Evolutionary conservation across 345 rosid species (phyloP).

Genomic region (Melastoma malabathricum): DNA sequence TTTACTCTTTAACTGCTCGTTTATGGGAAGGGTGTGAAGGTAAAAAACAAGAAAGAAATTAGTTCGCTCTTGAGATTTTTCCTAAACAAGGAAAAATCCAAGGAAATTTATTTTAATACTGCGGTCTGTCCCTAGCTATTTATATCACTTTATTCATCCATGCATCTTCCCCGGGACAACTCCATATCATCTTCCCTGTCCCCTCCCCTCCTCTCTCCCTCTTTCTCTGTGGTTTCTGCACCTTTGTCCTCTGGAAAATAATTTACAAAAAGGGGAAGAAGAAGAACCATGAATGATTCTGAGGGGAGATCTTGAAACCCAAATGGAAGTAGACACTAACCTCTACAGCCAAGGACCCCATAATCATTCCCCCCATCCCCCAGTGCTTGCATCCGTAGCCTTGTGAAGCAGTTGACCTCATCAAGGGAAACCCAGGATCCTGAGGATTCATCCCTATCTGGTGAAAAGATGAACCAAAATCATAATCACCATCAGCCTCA

Average conservation of each 20-base stretch:
- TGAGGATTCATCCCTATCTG: slow-evolving; percentile 22
- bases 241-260: slow-evolving; percentile 25
- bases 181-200: slow-evolving; percentile 7
- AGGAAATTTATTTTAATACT: slow-evolving; percentile 25
- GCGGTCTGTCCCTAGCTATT: slow-evolving; percentile 29
- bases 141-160: slow-evolving; percentile 32
- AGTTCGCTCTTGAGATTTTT: slow-evolving; percentile 5
- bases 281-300: slow-evolving; percentile 9
- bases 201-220: not conserved
- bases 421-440: slow-evolving; percentile 40
- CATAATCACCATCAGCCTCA: slow-evolving; percentile 13
- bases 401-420: slow-evolving; percentile 62
- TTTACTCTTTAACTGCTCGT: no score
- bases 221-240: slow-evolving; percentile 27
- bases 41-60: no score
- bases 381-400: slow-evolving; percentile 63
- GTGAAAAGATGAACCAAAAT: no score
- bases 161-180: slow-evolving; percentile 17
- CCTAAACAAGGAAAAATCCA: slow-evolving; percentile 44
- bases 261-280: slow-evolving; percentile 3
- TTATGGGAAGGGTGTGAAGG: no score
- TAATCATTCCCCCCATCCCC: slow-evolving; percentile 37
- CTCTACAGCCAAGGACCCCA: slow-evolving; percentile 7
- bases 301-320: slow-evolving; percentile 39
- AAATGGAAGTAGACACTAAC: slow-evolving; percentile 22